phyloP scores from a whole-genome alignment of 2,329 filamentous ascomycete species.

The Microcyclosporella mali region DNA sequence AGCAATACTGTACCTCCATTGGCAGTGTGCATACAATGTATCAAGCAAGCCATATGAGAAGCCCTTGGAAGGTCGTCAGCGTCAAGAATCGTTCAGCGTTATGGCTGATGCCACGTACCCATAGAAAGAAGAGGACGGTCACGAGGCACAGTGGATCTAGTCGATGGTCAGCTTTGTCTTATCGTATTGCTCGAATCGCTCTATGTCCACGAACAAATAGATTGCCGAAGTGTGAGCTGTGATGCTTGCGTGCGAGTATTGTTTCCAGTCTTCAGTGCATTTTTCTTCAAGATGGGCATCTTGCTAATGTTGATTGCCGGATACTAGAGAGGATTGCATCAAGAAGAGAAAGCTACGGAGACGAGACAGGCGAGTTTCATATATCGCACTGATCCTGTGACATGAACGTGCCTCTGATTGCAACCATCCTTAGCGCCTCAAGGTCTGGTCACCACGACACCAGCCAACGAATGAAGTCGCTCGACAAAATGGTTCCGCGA shows the following conservation, averaged over 20 bases:
- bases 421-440: too few relatives aligned
- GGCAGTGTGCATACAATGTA: conserved; percentile 39
- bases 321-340: background rate
- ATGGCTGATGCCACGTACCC: conserved; percentile 36
- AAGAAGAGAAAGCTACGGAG: too few relatives aligned
- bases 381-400: too few relatives aligned
- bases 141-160: conserved; percentile 55
- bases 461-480: too few relatives aligned
- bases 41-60: conserved; percentile 54
- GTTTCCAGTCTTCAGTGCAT: conserved; percentile 14
- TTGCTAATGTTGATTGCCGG: conserved; percentile 1
- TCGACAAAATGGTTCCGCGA: too few relatives aligned
- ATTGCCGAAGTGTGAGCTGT: conserved; percentile 16
- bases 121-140: conserved; percentile 59
- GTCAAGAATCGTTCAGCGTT: background rate
- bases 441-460: too few relatives aligned
- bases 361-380: too few relatives aligned
- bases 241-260: conserved; percentile 16
- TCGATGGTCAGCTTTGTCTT: background rate
- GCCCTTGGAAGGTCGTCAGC: conserved; percentile 30
- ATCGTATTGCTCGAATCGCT: background rate
- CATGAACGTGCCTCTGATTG: too few relatives aligned
- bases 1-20: too few relatives aligned
- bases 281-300: conserved; percentile 18
- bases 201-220: conserved; percentile 11